Conservation (phyloP, 2,329 filamentous ascomycete species). For the Curvularia sp. region DNA sequence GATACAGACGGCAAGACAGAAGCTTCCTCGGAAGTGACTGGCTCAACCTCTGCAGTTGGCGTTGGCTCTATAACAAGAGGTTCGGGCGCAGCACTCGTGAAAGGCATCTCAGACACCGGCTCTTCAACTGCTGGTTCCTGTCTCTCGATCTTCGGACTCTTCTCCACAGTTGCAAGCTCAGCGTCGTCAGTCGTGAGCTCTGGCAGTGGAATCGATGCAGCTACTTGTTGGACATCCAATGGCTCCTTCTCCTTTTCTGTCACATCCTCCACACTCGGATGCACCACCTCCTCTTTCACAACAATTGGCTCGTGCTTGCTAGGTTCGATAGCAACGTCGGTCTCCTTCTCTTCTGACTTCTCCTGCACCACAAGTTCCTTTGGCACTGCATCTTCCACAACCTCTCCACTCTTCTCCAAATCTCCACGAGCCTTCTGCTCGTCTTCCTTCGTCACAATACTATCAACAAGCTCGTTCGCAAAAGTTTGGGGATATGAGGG, state of each 20-base stretch:
- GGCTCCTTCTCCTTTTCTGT: not conserved
- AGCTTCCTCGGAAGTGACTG: not conserved
- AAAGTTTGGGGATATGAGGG: slow-evolving; percentile 36
- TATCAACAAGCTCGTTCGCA: slow-evolving; percentile 36
- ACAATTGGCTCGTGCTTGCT: slow-evolving; percentile 20
- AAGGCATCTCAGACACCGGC: slow-evolving; percentile 10
- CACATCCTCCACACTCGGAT: not conserved
- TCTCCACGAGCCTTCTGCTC: slow-evolving; percentile 9
- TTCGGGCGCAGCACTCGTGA: slow-evolving; percentile 2
- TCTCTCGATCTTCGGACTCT: slow-evolving; percentile 29
- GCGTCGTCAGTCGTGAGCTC: slow-evolving; percentile 13
- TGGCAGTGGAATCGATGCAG: not conserved
- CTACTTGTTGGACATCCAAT: slow-evolving; percentile 4
- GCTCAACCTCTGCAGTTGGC: not conserved
- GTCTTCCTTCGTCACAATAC: slow-evolving; percentile 15
- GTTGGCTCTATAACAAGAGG: not conserved
- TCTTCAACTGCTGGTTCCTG: slow-evolving; percentile 20
- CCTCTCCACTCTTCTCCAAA: slow-evolving; percentile 4
- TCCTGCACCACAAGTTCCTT: slow-evolving; percentile 4
- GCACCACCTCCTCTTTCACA: slow-evolving; percentile 7
- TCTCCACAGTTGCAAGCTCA: slow-evolving; percentile 21
- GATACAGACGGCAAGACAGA: not conserved
- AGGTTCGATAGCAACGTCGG: slow-evolving; percentile 6
- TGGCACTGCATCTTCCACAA: not conserved
- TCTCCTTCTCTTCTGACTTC: slow-evolving; percentile 13